Conservation (phyloP, 1,139 yeast genomes). For the Debaryomycetaceae sp. region DNA sequence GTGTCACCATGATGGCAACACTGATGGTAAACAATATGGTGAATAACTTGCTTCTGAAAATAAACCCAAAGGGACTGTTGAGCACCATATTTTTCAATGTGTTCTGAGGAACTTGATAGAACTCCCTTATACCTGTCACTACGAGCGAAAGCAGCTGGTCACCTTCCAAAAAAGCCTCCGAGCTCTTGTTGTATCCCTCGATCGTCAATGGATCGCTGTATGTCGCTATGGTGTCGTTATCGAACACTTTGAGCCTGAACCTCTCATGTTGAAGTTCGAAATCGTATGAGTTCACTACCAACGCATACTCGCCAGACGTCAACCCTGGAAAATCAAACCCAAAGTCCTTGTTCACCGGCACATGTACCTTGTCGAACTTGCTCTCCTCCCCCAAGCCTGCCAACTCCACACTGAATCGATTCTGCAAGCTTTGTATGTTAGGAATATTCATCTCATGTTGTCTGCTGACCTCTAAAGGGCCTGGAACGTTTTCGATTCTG, state of each 20-base stretch:
- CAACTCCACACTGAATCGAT: constrained; percentile 32
- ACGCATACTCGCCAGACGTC: constrained; percentile 31
- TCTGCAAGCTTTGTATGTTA: constrained; percentile 36
- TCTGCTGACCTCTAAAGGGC: constrained; percentile 19
- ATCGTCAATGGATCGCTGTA: constrained; percentile 20
- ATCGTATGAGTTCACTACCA: constrained; percentile 36
- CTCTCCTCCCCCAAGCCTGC: constrained; percentile 9
- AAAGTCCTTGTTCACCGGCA: constrained; percentile 24
- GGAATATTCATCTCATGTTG: constrained; percentile 14
- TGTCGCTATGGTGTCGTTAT: constrained; percentile 14
- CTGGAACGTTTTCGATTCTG: constrained; percentile 23
- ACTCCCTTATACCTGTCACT: constrained; percentile 23
- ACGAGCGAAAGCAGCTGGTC: constrained; percentile 20
- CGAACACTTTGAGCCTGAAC: constrained; percentile 23
- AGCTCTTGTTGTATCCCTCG: constrained; percentile 15
- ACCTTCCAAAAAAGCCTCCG: constrained; percentile 13
- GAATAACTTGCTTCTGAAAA: constrained; percentile 35
- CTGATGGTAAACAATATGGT: constrained; percentile 30
- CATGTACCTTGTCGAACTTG: constrained; percentile 7
- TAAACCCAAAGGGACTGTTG: constrained; percentile 44
- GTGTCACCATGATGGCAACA: constrained; percentile 32
- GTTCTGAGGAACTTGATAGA: constrained; percentile 35
- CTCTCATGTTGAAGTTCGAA: constrained; percentile 25
- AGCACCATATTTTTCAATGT: constrained; percentile 30
- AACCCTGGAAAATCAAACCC: constrained; percentile 24